phyloP scores from a whole-genome alignment of 108 stramenopile genomes.

The Poteriospumella lacustris region DNA sequence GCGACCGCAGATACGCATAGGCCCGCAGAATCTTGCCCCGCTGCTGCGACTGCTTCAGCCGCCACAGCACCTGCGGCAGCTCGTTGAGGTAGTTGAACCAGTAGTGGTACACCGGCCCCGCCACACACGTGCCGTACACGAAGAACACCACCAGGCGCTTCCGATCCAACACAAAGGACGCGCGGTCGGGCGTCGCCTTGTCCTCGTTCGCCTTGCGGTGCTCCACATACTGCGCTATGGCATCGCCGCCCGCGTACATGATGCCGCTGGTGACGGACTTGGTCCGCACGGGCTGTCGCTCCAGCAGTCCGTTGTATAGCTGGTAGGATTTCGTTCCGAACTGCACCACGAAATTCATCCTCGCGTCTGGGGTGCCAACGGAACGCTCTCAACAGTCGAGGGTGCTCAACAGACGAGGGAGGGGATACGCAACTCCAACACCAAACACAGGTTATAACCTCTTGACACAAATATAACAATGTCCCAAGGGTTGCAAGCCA shows the following conservation, averaged over 20 bases:
- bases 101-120: constrained; percentile 17
- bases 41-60: not conserved
- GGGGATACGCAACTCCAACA: too few relatives aligned
- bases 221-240: not conserved
- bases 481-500: too few relatives aligned
- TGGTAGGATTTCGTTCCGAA: not conserved
- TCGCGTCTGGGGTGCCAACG: too few relatives aligned
- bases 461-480: too few relatives aligned
- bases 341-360: too few relatives aligned
- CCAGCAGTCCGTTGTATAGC: not conserved
- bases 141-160: not conserved
- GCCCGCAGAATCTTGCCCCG: constrained; percentile 14
- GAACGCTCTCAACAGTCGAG: too few relatives aligned
- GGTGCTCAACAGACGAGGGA: too few relatives aligned
- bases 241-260: constrained; percentile 15
- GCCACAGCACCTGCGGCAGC: not conserved
- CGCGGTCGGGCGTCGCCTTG: not conserved
- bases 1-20: not conserved
- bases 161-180: not conserved
- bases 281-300: not conserved
- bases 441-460: too few relatives aligned
- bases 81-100: constrained; percentile 24
- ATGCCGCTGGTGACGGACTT: not conserved
- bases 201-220: not conserved
- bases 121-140: constrained; percentile 2